Evolutionary conservation across 2,329 filamentous ascomycete species (phyloP), one percentile per base, ranked within the genome.

Genomic region (Stachybotrys elegans): DNA sequence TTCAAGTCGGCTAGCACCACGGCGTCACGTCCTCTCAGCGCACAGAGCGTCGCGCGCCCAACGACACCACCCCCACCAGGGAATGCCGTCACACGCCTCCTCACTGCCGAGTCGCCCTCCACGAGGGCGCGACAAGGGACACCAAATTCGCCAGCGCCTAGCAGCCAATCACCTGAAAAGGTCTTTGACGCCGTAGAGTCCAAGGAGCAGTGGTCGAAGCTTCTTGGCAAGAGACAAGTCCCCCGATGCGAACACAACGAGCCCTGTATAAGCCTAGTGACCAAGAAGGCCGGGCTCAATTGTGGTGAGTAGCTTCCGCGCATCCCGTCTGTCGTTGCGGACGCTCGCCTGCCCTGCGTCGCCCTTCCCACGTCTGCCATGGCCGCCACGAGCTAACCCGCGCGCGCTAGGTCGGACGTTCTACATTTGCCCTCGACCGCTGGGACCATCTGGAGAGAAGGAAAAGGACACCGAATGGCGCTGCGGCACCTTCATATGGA

Each of bases 171-270:
- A 14, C 50, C 59, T 4, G 71, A 66, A 8, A 71, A 63, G 44
- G 70, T 79, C 2, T 72, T 85, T 48, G 86, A 91, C 53, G 83
- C 85, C 0, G 80, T 89, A 40, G 73, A 79, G 48, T 78, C 78
- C 37, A 92, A 88, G 60, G 85, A 93, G 57, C 85, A 84, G 19
- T 97, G 93, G 93, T 83, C 81, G 5, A 90, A 85, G 59, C 73
- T 97, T 13, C 83, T 97, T 49, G 79, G 83, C 14, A 89, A 85
- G 61, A 83, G 86, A 45, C 69, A 79, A 2, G 73, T 80, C 1
- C 93, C 93, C 1, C 78, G 77, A 45, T 98, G 93, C 60, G 90
- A 96, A 39, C 93, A 98, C 58, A 74, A 81, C 43, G 91, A 97
- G 55, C 86, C 88, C 3, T 97, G 93, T 64, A 86, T 90, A 51